Evolutionary conservation across 2,329 filamentous ascomycete genomes (phyloP), one percentile per base, ranked within the genome.

Genomic region (Pezicula rhizophila): DNA sequence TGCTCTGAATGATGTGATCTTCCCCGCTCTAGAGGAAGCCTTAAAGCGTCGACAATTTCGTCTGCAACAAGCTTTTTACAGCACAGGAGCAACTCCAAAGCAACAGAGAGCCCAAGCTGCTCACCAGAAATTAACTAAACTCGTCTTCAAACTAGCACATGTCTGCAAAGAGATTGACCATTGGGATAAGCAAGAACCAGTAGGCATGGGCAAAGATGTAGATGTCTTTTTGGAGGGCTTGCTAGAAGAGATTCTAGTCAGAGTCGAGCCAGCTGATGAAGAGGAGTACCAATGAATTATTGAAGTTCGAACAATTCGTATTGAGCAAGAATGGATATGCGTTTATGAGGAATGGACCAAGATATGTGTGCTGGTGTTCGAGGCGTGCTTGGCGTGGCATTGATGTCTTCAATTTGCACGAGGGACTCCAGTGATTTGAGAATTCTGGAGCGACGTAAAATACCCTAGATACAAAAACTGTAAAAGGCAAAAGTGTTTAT

Each of bases 201-300:
- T 97, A 10, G 89, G 90, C 1, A 96, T 97, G 92, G 92, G 90
- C 0, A 84, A 89, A 40, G 91, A 92, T 23, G 90, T 96, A 2
- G 83, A 84, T 40, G 89, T 87, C 1, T 95, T 97, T 58, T 69
- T 97, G 7, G 93, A 99, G 66, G 92, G 91, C 0, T 80, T 97
- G 54, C 71, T 99, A 31, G 93, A 99, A 66, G 93, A 99, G 72
- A 85, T 99, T 20, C 72, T 99, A 18, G 90, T 96, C 33, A 74
- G 93, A 48, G 89, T 97, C 12, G 92, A 97, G 70, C 88, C 91
- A 4, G 75, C 90, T 52, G 79, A 82, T 56, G 63, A 66, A 47
- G 63, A 64, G 28, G 60, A 61, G 14, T 48, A 23, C 39, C 49
- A 60, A 40, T 45, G 39, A 37, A 34, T 23, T 26, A 38, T 48